Conservation (phyloP, 2,329 filamentous ascomycete species). For the Botrytis cinerea region DNA sequence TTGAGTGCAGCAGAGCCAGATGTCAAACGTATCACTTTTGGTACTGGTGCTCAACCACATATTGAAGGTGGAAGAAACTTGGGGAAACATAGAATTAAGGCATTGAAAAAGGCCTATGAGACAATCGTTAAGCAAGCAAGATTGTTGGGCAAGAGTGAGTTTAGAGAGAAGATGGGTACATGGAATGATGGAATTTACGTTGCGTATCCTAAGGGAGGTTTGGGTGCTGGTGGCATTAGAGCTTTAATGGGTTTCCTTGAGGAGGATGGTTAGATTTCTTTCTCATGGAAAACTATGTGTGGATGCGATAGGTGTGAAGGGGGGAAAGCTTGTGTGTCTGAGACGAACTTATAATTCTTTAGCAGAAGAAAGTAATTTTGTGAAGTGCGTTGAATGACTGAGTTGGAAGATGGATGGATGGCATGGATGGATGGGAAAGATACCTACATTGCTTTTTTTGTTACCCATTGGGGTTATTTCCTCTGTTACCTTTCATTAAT, state of each 20-base stretch:
- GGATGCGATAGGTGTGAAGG: background rate
- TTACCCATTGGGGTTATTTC: background rate
- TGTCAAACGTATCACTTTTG: constrained; percentile 75
- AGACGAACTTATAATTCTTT: background rate
- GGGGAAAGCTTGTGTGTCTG: too few relatives aligned
- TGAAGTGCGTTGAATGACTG: background rate
- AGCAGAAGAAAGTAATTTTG: background rate
- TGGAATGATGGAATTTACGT: constrained; percentile 84
- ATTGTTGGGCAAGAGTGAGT: constrained; percentile 81
- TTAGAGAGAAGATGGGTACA: constrained; percentile 87
- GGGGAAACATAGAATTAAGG: constrained; percentile 75
- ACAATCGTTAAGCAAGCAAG: constrained; percentile 79
- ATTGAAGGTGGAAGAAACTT: constrained; percentile 81
- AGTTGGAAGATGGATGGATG: background rate
- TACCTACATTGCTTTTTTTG: constrained; percentile 14
- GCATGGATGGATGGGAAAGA: constrained; percentile 12
- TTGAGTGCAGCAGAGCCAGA: constrained; percentile 57
- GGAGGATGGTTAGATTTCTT: constrained; percentile 50
- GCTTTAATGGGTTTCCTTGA: constrained; percentile 92
- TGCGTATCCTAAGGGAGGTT: constrained; percentile 82
- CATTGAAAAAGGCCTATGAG: constrained; percentile 80
- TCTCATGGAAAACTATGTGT: too few relatives aligned
- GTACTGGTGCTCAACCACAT: constrained; percentile 74
- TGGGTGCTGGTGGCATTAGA: constrained; percentile 78
- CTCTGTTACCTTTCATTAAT: background rate